Conservation (phyloP, 1,139 yeast genomes). For the Pichia sp. region DNA sequence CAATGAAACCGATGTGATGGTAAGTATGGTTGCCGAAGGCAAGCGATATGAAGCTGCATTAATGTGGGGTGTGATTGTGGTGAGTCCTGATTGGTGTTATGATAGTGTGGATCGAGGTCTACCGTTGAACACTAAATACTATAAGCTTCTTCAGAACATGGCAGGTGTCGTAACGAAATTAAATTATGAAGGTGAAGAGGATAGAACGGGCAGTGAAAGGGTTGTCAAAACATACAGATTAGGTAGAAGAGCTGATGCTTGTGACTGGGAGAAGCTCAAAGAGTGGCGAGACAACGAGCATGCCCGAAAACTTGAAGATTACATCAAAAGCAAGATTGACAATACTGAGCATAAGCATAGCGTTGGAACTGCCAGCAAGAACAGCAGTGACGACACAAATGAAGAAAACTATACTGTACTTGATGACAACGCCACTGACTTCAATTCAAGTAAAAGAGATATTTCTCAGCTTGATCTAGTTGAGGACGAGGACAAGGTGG, state of each 20-base stretch:
- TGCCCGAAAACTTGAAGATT: conserved; percentile 12
- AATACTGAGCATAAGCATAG: background rate
- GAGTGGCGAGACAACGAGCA: conserved; percentile 24
- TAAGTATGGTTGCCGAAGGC: conserved; percentile 51
- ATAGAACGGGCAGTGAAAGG: conserved; percentile 23
- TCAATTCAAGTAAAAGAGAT: background rate
- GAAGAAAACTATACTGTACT: conserved; percentile 2
- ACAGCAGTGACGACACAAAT: background rate
- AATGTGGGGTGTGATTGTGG: conserved; percentile 63
- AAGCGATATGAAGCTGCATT: conserved; percentile 56
- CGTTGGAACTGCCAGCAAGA: background rate
- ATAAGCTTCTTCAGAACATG: conserved; percentile 29
- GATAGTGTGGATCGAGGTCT: conserved; percentile 63
- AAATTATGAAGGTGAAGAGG: conserved; percentile 22
- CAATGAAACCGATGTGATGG: conserved; percentile 45
- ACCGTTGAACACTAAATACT: conserved; percentile 47
- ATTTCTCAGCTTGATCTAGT: conserved; percentile 1
- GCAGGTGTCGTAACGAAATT: conserved; percentile 13
- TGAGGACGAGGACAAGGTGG: conserved; percentile 23
- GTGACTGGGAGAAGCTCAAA: conserved; percentile 44
- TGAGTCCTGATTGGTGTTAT: conserved; percentile 71
- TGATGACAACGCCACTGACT: background rate
- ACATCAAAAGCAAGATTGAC: background rate
- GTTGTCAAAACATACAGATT: conserved; percentile 25
- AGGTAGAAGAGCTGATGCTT: conserved; percentile 41